These are phyloP conservation scores for Chrysanthemum lavandulifolium DNA, from an alignment of 129 eudicot genomes.

Conservation along the genomic window DNA sequence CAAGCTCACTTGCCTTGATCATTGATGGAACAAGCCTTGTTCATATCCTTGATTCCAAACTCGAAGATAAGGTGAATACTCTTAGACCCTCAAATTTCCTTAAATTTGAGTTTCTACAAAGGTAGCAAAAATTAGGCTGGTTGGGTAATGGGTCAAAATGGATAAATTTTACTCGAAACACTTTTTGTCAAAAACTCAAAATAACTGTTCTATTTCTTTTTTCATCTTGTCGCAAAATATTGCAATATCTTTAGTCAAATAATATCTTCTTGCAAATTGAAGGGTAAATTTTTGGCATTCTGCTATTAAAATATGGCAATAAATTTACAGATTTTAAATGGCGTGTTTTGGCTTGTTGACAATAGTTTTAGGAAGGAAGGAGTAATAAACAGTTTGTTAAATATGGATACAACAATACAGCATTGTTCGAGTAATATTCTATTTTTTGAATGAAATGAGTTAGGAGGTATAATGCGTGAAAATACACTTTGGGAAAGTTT, in stretches of 20 bases:
- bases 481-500: not conserved
- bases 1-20: constrained; percentile 54
- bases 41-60: constrained; percentile 69
- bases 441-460: not conserved
- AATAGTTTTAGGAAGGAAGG: too few relatives aligned
- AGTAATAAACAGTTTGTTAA: too few relatives aligned
- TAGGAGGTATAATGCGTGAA: constrained; percentile 1
- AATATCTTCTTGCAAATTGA: too few relatives aligned
- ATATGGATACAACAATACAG: too few relatives aligned
- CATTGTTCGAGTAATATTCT: too few relatives aligned
- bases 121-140: not conserved
- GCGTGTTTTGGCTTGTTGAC: too few relatives aligned
- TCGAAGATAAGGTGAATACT: constrained; percentile 68
- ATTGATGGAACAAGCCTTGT: constrained; percentile 97
- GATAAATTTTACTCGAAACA: constrained; percentile 1
- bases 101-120: constrained; percentile 4
- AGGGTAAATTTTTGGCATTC: too few relatives aligned
- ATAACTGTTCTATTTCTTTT: not conserved
- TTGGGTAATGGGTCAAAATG: constrained; percentile 14
- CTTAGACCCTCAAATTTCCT: constrained; percentile 13
- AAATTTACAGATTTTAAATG: too few relatives aligned
- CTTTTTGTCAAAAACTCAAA: not conserved
- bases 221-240: too few relatives aligned
- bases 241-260: too few relatives aligned
- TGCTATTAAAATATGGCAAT: too few relatives aligned